Base-by-base conservation (phyloP, 495 filamentous ascomycete species). In the Xylaria castorea region DNA sequence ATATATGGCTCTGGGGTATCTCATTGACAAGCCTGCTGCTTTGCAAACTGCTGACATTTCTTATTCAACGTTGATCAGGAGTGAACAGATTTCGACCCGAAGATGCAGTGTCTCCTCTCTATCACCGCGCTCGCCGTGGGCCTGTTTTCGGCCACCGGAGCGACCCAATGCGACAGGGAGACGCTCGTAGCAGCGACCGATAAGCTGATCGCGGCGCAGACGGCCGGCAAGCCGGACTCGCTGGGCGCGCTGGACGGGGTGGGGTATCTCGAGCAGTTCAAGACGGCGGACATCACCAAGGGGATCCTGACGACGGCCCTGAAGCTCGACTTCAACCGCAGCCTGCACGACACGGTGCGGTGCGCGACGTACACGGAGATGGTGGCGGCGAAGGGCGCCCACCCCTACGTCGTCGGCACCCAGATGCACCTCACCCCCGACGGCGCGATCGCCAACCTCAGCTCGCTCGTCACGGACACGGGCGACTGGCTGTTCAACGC, bases 351-450 rank as follows among this genome's bases (percentile, higher is more conserved):
- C 80, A 83, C 81, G 40, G 82, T 79, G 2, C 79, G 80, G 34
- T 88, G 86, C 80, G 85, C 85, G 16, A 86, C 85, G 64, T 88
- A 83, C 82, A 86, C 82, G 51, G 87, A 88, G 72, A 75, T 87
- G 66, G 80, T 88, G 62, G 79, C 82, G 22, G 83, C 85, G 34
- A 79, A 82, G 70, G 57, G 42, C 3, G 44, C 75, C 18, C 77
- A 81, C 63, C 87, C 85, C 4, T 85, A 87, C 74, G 86, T 88
- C 34, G 79, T 87, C 66, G 84, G 83, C 55, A 83, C 81, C 9
- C 86, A 87, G 72, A 74, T 87, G 62, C 81, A 81, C 62, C 80
- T 83, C 73, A 71, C 71, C 34, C 69, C 72, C 32, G 73, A 75
- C 38, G 73, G 58, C 25, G 74, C 66, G 27, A 68, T 85, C 16